Evolutionary conservation across 2,329 filamentous ascomycete genomes (phyloP), one percentile per base, ranked within the genome.

Genomic region (Ceratocystis huliohia): DNA sequence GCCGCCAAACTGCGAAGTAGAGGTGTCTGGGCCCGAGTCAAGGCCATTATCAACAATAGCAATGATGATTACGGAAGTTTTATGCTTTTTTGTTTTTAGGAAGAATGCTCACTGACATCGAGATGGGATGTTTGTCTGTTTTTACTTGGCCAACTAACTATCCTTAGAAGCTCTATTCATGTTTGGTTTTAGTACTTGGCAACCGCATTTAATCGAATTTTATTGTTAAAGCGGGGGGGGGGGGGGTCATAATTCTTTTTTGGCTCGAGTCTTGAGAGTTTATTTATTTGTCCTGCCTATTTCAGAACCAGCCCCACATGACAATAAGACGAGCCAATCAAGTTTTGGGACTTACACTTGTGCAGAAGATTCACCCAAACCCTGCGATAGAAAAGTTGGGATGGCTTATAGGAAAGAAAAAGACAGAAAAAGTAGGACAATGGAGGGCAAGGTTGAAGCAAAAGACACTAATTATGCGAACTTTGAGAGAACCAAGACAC

Each of bases 1-100:
- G 22, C 15, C 15, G 45, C 6, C 25, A 17, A n/a, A 30, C 25
- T 37, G 45, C 28, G 37, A 45, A 59, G 41, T 64, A 61, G 50
- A 61, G 56, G 63, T 67, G 30, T 30, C 62, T 67, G 57, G 63
- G 63, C 28, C 22, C 63, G 28, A 53, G 59, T 61, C 63, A 25
- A 57, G 61, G 44, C 61, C 56, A 68, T 45, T 64, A 66, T 63
- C 37, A 68, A 62, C 64, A 68, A 64, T 68, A 68, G 64, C 66
- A 68, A 63, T 63, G 45, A 63, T 63, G 45, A 64, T 64, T 64
- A 59, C 41, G n/a, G 17, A 57, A 63, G 37, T 41, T 63, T 50
- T 33, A 8, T 28, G 15, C 53, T 28, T 62, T 62, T 62, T 33
- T 20, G 25, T 62, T 17, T 33, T 28, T 59, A 17, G 10, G 37